Evolutionary conservation across 495 filamentous ascomycete genomes (phyloP).

Genomic region (Talaromyces wortmannii): DNA sequence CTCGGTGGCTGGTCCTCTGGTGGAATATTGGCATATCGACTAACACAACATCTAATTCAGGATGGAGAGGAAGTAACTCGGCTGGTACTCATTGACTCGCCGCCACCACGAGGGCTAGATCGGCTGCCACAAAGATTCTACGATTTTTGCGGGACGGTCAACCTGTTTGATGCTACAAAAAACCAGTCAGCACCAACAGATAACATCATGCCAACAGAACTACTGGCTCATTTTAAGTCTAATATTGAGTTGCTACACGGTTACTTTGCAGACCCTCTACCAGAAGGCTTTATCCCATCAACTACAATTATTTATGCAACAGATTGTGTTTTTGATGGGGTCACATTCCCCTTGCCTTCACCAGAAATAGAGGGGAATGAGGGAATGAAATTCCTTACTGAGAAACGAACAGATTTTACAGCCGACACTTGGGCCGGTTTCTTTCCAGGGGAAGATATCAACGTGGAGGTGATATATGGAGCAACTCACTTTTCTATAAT

Average conservation of each 20-base stretch:
- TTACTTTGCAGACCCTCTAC: slow-evolving; percentile 19
- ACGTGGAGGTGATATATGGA: slow-evolving; percentile 18
- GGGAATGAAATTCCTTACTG: slow-evolving; percentile 27
- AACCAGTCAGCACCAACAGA: slow-evolving; percentile 17
- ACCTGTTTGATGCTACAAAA: slow-evolving; percentile 38
- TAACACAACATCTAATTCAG: slow-evolving; percentile 19
- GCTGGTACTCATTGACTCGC: slow-evolving; percentile 30
- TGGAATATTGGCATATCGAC: slow-evolving; percentile 37
- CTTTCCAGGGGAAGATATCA: slow-evolving; percentile 14
- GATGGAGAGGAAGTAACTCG: slow-evolving; percentile 18
- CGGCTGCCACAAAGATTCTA: slow-evolving; percentile 19
- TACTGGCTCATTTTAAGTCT: slow-evolving; percentile 25
- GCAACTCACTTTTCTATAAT: slow-evolving; percentile 9
- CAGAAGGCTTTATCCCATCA: slow-evolving; percentile 4
- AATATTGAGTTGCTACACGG: slow-evolving; percentile 22
- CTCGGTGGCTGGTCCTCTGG: slow-evolving; percentile 52
- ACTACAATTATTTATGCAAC: slow-evolving; percentile 22
- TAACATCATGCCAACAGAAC: slow-evolving; percentile 26
- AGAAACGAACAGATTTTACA: slow-evolving; percentile 29
- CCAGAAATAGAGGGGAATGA: slow-evolving; percentile 17
- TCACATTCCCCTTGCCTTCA: slow-evolving; percentile 12
- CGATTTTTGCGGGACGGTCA: slow-evolving; percentile 30
- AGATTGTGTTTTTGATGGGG: slow-evolving; percentile 14
- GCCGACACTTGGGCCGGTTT: slow-evolving; percentile 20
- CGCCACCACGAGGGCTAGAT: slow-evolving; percentile 34